Evolutionary conservation across 371 early-diverging fungal genomes (phyloP).

Genomic region (Mucor circinelloides): DNA sequence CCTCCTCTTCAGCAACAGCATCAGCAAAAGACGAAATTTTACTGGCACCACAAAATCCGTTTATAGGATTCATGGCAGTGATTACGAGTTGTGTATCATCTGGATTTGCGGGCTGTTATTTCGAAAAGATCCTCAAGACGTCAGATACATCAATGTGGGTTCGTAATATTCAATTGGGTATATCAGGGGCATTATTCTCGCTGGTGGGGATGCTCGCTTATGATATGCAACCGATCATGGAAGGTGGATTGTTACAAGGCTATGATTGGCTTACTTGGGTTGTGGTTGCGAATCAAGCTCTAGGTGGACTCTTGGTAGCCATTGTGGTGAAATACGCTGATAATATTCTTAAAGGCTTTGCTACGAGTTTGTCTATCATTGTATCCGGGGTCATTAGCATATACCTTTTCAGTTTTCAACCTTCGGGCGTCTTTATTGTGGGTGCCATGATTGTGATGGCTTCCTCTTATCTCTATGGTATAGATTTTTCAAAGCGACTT

Average conservation of each 20-base stretch:
- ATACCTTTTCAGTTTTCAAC: conserved; percentile 75
- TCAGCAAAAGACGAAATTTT: conserved; percentile 25
- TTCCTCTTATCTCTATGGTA: conserved; percentile 66
- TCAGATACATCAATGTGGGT: conserved; percentile 76
- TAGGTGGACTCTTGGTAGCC: conserved; percentile 86
- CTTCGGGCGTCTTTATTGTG: conserved; percentile 67
- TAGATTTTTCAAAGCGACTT: conserved; percentile 23
- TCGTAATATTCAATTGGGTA: conserved; percentile 77
- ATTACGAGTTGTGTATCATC: conserved; percentile 67
- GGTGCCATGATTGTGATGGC: conserved; percentile 69
- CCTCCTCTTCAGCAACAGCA: conserved; percentile 8
- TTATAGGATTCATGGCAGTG: conserved; percentile 66
- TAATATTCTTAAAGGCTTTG: conserved; percentile 88
- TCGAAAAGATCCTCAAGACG: conserved; percentile 72
- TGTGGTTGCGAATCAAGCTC: conserved; percentile 78
- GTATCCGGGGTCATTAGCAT: conserved; percentile 74
- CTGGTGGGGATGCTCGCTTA: conserved; percentile 64
- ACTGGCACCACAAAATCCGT: conserved; percentile 44
- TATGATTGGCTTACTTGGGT: conserved; percentile 75
- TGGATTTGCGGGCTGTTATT: conserved; percentile 75
- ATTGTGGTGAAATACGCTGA: conserved; percentile 90
- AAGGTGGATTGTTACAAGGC: conserved; percentile 77
- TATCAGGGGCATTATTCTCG: conserved; percentile 65
- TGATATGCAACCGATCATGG: conserved; percentile 62
- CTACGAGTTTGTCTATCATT: conserved; percentile 88